Percentiles rank a stretch among this genome's conserved stretches.
phyloP scores from a whole-genome alignment of 2,329 filamentous ascomycete genomes.

The Fusarium sublunatum region DNA sequence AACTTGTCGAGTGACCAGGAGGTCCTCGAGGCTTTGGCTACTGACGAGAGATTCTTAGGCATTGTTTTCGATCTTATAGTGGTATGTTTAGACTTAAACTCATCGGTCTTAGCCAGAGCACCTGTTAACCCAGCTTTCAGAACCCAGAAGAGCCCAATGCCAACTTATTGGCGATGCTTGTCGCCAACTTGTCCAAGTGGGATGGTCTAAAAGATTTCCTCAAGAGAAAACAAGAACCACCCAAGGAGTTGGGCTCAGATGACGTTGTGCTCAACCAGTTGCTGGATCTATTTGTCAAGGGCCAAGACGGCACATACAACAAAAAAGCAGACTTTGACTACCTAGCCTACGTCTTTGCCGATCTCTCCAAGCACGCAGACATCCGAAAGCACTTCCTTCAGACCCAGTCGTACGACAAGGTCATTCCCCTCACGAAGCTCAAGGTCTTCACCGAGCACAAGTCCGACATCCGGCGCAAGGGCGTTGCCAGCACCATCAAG shows the following conservation, averaged over 20 bases:
- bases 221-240: slow-evolving; percentile 73
- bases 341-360: slow-evolving; percentile 92
- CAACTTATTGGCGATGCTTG: slow-evolving; percentile 87
- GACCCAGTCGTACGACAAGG: slow-evolving; percentile 78
- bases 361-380: slow-evolving; percentile 84
- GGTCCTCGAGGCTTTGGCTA: slow-evolving; percentile 76
- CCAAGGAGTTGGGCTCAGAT: slow-evolving; percentile 77
- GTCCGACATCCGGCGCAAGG: slow-evolving; percentile 84
- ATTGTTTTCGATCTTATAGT: slow-evolving; percentile 78
- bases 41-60: slow-evolving; percentile 85
- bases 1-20: slow-evolving; percentile 84
- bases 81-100: slow-evolving; percentile 59
- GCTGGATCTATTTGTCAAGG: slow-evolving; percentile 96
- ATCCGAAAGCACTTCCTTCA: slow-evolving; percentile 80
- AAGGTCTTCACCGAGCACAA: slow-evolving; percentile 94
- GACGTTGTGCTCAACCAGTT: slow-evolving; percentile 86
- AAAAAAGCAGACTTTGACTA: slow-evolving; percentile 90
- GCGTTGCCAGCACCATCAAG: slow-evolving; percentile 97
- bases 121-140: slow-evolving; percentile 54
- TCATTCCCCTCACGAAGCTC: slow-evolving; percentile 92
- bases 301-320: slow-evolving; percentile 84
- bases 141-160: slow-evolving; percentile 81
- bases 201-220: slow-evolving; percentile 77
- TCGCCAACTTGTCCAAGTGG: slow-evolving; percentile 90
- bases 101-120: neutral